Evolutionary conservation across 2,329 filamentous ascomycete species (phyloP).

Genomic region (Chrysoporthe deuterocubensis): DNA sequence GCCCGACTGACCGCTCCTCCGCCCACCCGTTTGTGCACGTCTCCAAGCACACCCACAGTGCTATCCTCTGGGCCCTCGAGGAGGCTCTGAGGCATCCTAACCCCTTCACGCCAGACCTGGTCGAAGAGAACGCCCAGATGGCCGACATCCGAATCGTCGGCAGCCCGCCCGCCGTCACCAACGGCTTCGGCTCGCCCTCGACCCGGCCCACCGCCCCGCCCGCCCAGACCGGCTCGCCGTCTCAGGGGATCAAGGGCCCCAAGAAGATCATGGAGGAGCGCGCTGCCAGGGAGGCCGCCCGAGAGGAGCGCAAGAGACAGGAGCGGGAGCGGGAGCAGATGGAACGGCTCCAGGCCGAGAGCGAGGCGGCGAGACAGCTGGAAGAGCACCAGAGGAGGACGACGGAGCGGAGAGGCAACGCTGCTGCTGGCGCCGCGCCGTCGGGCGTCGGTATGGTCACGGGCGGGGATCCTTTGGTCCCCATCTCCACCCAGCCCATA

Average conservation of each 20-base stretch:
- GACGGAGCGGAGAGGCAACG: slow-evolving; percentile 63
- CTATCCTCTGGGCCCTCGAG: slow-evolving; percentile 90
- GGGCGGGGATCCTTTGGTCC: slow-evolving; percentile 32
- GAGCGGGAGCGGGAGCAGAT: slow-evolving; percentile 68
- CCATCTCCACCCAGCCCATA: slow-evolving; percentile 37
- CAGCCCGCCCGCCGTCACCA: slow-evolving; percentile 56
- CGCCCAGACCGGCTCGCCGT: slow-evolving; percentile 58
- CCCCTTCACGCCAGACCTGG: slow-evolving; percentile 79
- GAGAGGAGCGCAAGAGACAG: slow-evolving; percentile 44
- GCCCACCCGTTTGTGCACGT: slow-evolving; percentile 63
- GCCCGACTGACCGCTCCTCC: slow-evolving; percentile 38
- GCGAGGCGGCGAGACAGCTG: slow-evolving; percentile 57
- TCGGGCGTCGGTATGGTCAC: slow-evolving; percentile 33
- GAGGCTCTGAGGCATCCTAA: slow-evolving; percentile 84
- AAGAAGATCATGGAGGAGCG: slow-evolving; percentile 91
- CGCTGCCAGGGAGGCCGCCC: slow-evolving; percentile 73
- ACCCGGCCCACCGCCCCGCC: slow-evolving; percentile 54
- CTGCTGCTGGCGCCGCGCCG: slow-evolving; percentile 46
- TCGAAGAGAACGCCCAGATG: slow-evolving; percentile 92
- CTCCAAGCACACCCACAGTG: slow-evolving; percentile 83
- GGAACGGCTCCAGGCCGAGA: slow-evolving; percentile 62
- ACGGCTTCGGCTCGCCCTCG: slow-evolving; percentile 55
- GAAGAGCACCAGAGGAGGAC: slow-evolving; percentile 61
- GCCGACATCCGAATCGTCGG: slow-evolving; percentile 72
- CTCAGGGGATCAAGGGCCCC: slow-evolving; percentile 75